A percentile compares a stretch with the other conserved stretches of the same genome.
These are phyloP conservation scores for Trichoderma breve DNA, from an alignment of 2,329 filamentous ascomycete genomes.

Conservation along the genomic window DNA sequence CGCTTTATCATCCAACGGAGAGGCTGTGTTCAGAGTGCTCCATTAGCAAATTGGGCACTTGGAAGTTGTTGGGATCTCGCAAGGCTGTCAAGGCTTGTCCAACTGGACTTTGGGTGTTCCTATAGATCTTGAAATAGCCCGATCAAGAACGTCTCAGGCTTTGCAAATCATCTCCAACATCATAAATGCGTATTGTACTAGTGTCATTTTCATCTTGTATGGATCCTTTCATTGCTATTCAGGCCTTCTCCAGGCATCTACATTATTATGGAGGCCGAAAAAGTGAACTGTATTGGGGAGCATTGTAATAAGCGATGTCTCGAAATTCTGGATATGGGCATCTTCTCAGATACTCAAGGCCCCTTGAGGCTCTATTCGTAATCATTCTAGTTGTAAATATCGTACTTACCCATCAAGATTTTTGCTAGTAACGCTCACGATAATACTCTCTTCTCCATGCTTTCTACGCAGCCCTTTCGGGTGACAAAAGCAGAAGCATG, in stretches of 20 bases:
- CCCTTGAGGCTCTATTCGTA: not conserved
- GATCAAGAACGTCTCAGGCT: not conserved
- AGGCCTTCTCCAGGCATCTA: not conserved
- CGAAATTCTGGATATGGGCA: not conserved
- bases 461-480: too few relatives aligned
- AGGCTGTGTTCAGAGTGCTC: not conserved
- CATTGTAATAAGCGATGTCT: not conserved
- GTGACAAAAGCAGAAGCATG: too few relatives aligned
- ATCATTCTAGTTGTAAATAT: not conserved
- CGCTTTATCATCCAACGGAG: not conserved
- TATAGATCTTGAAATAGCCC: not conserved
- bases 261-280: not conserved
- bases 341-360: not conserved
- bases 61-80: not conserved
- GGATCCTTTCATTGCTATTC: not conserved
- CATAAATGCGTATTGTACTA: not conserved
- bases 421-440: too few relatives aligned
- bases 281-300: not conserved
- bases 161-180: not conserved
- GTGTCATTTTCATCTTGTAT: not conserved
- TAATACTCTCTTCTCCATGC: too few relatives aligned
- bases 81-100: not conserved
- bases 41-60: not conserved
- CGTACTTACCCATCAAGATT: too few relatives aligned
- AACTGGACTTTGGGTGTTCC: not conserved